These are phyloP conservation scores for Beauveria sp. DNA, from an alignment of 2,329 filamentous ascomycete genomes.

Conservation along the genomic window DNA sequence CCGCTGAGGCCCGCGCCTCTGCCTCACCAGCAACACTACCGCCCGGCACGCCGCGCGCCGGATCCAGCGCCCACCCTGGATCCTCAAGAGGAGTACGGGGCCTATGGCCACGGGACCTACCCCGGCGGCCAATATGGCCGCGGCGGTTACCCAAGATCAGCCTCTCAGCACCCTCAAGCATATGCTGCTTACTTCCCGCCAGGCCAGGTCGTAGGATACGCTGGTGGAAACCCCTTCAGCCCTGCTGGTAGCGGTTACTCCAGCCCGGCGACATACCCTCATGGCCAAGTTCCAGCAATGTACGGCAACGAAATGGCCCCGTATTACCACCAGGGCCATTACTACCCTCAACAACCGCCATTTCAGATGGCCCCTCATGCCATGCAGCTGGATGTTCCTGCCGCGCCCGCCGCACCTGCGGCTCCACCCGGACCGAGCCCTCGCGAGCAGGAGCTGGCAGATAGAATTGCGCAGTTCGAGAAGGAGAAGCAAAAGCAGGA, in stretches of 20 bases:
- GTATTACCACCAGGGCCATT: constrained; percentile 18
- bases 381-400: constrained; percentile 33
- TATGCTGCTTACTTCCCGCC: constrained; percentile 25
- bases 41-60: constrained; percentile 32
- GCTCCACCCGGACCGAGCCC: constrained; percentile 16
- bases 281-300: background rate
- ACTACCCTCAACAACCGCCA: constrained; percentile 25
- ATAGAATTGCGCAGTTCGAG: constrained; percentile 25
- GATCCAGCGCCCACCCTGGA: constrained; percentile 56
- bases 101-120: constrained; percentile 31
- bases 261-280: background rate
- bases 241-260: constrained; percentile 30
- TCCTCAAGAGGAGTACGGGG: constrained; percentile 53
- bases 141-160: constrained; percentile 10
- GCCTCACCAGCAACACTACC: constrained; percentile 28
- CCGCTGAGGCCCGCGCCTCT: constrained; percentile 17
- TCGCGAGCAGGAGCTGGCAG: constrained; percentile 32
- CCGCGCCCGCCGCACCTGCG: constrained; percentile 26
- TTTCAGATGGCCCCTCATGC: constrained; percentile 34
- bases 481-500: constrained; percentile 31
- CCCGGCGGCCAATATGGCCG: constrained; percentile 13
- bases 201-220: constrained; percentile 33
- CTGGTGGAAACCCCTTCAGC: constrained; percentile 34
- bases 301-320: constrained; percentile 2
- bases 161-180: constrained; percentile 17